Evolutionary conservation across 2,329 filamentous ascomycete species (phyloP), one percentile per base, ranked within the genome.

Genomic region (Xylariaceae sp.): DNA sequence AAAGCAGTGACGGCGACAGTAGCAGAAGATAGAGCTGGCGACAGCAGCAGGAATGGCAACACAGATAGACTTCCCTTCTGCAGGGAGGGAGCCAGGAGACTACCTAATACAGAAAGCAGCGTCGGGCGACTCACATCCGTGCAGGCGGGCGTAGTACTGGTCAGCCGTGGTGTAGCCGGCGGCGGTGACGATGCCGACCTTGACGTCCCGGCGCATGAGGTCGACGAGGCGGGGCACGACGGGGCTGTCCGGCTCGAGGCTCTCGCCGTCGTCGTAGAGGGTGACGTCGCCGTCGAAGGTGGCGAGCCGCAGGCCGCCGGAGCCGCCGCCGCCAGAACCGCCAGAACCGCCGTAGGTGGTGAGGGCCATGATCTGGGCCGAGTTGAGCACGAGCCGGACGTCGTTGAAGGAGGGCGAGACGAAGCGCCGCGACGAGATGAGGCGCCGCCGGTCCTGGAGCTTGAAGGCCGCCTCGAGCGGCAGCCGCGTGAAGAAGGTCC

Each of bases 281-380:
- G 92, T 98, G 32, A 98, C 88, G 60, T 98, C 92, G 60, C 92
- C 92, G 59, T 98, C 92, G 56, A 98, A 98, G 0, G 92, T 98
- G 34, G 94, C 81, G 4, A 98, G 72, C 47, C 92, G 79, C 7
- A 95, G 70, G 4, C 77, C 72, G 15, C 83, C 80, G 21, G 8
- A 12, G 8, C 21, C 21, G 12, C 21, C 8, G 8, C 21, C 21
- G 8, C 8, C 21, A 12, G 21, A 8, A 12, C 8, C 21, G 8
- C 8, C 8, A n/a, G n/a, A n/a, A n/a, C n/a, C n/a, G n/a, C n/a
- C n/a, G 28, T 68, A 65, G 16, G 76, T 77, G 12, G 87, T 82
- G n/a, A 96, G 75, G 24, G 86, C 87, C 80, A 95, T 88, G 39
- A 90, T 71, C 61, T 98, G 92, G 13, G 92, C 89, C 24, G 92